phyloP scores from a whole-genome alignment of 2,329 filamentous ascomycete species.

The Exophiala phaeomuriformis region DNA sequence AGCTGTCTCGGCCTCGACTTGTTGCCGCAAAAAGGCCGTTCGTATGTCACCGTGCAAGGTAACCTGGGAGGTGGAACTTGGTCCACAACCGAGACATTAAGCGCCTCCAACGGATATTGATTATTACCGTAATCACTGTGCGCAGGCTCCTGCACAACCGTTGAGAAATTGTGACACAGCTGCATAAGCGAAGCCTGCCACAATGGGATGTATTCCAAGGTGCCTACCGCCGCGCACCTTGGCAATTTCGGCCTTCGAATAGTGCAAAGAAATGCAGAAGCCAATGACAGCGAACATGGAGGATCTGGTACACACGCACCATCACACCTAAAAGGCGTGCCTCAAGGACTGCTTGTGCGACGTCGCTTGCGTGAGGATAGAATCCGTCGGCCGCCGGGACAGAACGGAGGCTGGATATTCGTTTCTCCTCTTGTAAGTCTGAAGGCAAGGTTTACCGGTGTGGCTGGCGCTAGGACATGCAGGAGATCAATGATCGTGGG shows the following conservation, averaged over 20 bases:
- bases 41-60: too few relatives aligned
- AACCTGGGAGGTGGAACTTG: not conserved
- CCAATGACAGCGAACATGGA: not conserved
- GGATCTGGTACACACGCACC: not conserved
- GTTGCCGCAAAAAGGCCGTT: too few relatives aligned
- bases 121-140: too few relatives aligned
- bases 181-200: not conserved
- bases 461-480: conserved; percentile 7
- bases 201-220: not conserved
- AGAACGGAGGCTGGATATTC: conserved; percentile 2
- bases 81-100: not conserved
- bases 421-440: too few relatives aligned
- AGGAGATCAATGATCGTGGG: conserved; percentile 14
- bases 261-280: not conserved
- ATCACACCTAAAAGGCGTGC: not conserved
- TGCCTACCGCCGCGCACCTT: too few relatives aligned
- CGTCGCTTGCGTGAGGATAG: conserved; percentile 9
- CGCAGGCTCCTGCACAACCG: conserved; percentile 4
- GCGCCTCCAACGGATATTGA: too few relatives aligned
- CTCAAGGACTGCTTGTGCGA: conserved; percentile 4
- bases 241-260: not conserved
- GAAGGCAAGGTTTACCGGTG: not conserved
- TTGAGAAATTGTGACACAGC: conserved; percentile 2
- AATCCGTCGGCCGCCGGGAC: not conserved
- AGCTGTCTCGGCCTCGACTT: too few relatives aligned